Conservation (phyloP, 1,284 basidiomycete genomes). For the Wallemia hederae region DNA sequence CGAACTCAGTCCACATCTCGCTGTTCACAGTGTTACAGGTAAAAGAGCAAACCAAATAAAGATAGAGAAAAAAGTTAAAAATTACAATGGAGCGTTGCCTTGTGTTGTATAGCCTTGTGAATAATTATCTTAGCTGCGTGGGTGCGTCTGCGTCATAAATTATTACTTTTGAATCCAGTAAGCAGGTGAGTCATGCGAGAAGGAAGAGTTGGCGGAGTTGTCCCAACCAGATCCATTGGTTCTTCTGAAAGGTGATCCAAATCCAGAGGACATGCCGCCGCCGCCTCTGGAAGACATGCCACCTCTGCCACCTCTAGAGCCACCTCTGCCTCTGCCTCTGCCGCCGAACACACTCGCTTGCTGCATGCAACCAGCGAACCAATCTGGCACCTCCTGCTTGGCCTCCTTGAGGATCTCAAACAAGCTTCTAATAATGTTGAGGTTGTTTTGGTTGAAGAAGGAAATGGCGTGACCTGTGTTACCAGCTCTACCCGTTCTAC, state of each 20-base stretch:
- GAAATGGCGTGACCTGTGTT: conserved; percentile 89
- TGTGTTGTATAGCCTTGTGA: no score
- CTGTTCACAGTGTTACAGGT: neutral
- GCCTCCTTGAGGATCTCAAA: conserved; percentile 82
- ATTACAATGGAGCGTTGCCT: no score
- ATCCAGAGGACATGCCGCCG: neutral
- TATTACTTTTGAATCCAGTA: neutral
- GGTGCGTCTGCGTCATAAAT: neutral
- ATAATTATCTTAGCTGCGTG: neutral
- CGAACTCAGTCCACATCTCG: no score
- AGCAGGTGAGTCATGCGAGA: neutral
- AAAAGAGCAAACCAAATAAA: neutral
- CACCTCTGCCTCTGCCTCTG: conserved; percentile 1
- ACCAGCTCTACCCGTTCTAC: conserved; percentile 95
- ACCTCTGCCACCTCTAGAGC: conserved; percentile 5
- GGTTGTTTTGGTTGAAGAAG: conserved; percentile 77
- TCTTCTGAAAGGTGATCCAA: neutral
- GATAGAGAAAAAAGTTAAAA: neutral
- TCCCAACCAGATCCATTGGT: neutral
- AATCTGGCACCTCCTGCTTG: conserved; percentile 80
- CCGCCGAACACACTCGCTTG: conserved; percentile 2
- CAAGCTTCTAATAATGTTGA: conserved; percentile 69
- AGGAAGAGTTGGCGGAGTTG: neutral
- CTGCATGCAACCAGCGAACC: conserved; percentile 27
- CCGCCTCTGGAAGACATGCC: conserved; percentile 1